Percentiles rank a stretch among this genome's conserved stretches.
phyloP scores from a whole-genome alignment of 2,329 filamentous ascomycete genomes.

The Cordyceps farinosa region DNA sequence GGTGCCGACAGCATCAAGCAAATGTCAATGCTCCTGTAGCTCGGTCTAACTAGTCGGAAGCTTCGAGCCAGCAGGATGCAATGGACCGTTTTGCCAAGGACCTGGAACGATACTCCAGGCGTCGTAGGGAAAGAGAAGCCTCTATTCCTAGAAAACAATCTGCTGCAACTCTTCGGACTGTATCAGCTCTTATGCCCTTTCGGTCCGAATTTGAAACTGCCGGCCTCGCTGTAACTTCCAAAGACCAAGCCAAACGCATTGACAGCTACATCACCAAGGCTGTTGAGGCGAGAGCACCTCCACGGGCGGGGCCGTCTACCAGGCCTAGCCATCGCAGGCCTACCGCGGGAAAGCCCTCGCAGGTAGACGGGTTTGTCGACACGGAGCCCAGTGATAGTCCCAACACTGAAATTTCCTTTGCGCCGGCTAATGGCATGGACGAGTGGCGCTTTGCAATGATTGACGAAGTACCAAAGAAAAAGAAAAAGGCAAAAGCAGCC shows the following conservation, averaged over 20 bases:
- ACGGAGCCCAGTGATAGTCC: conserved; percentile 24
- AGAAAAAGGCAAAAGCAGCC: conserved; percentile 16
- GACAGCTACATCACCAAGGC: conserved; percentile 22
- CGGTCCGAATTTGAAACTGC: conserved; percentile 50
- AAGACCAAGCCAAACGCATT: conserved; percentile 37
- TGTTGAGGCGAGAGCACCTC: conserved; percentile 17
- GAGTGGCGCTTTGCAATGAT: conserved; percentile 34
- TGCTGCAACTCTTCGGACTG: conserved; percentile 45
- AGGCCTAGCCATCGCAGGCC: conserved; percentile 6
- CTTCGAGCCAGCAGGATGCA: conserved; percentile 41
- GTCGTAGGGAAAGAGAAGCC: background rate
- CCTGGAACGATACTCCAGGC: conserved; percentile 30
- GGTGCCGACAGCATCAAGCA: conserved; percentile 3
- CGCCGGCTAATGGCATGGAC: conserved; percentile 27
- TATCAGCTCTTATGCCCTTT: conserved; percentile 52
- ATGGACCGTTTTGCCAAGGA: conserved; percentile 36
- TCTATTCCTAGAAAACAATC: conserved; percentile 29
- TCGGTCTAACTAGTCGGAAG: conserved; percentile 33
- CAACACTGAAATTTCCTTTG: conserved; percentile 32
- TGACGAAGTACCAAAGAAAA: conserved; percentile 27
- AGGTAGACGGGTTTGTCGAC: conserved; percentile 30
- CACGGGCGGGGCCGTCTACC: conserved; percentile 4
- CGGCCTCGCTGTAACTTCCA: conserved; percentile 55
- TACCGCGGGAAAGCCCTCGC: conserved; percentile 19
- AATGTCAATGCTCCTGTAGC: background rate